These are phyloP conservation scores for Didymella segeticola DNA, from an alignment of 2,329 filamentous ascomycete genomes.

Conservation along the genomic window DNA sequence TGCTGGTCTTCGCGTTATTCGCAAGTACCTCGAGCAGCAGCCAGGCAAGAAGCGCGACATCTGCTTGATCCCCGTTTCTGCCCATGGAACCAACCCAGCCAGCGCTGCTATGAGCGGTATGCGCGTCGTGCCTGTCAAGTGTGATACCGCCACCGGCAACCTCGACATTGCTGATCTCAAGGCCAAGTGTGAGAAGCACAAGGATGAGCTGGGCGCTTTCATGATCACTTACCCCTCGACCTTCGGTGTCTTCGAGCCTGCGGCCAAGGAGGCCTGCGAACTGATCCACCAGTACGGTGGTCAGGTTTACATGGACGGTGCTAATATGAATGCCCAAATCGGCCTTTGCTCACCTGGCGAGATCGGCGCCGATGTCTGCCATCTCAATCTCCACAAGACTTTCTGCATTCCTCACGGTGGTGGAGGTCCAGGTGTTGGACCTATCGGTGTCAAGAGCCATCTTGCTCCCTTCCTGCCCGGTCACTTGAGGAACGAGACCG, in stretches of 20 bases:
- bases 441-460: slow-evolving; percentile 88
- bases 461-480: slow-evolving; percentile 78
- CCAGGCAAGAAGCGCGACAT: slow-evolving; percentile 78
- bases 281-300: slow-evolving; percentile 87
- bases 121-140: slow-evolving; percentile 92
- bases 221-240: slow-evolving; percentile 98
- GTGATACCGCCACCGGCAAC: slow-evolving; percentile 85
- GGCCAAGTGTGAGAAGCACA: slow-evolving; percentile 87
- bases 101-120: slow-evolving; percentile 96
- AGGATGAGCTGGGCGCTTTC: slow-evolving; percentile 84
- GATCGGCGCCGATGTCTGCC: slow-evolving; percentile 95
- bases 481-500: slow-evolving; percentile 67
- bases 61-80: slow-evolving; percentile 92
- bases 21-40: slow-evolving; percentile 78
- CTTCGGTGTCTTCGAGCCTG: slow-evolving; percentile 92
- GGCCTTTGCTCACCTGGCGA: slow-evolving; percentile 93
- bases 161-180: slow-evolving; percentile 85
- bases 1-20: slow-evolving; percentile 84
- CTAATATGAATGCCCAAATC: slow-evolving; percentile 98
- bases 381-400: slow-evolving; percentile 97
- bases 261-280: slow-evolving; percentile 82
- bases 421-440: slow-evolving; percentile 90
- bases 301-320: slow-evolving; percentile 98
- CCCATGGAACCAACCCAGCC: slow-evolving; percentile 94
- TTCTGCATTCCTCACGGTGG: slow-evolving; percentile 98